Base-by-base conservation (phyloP, 768 basidiomycete species). In the Trametes punicea region DNA sequence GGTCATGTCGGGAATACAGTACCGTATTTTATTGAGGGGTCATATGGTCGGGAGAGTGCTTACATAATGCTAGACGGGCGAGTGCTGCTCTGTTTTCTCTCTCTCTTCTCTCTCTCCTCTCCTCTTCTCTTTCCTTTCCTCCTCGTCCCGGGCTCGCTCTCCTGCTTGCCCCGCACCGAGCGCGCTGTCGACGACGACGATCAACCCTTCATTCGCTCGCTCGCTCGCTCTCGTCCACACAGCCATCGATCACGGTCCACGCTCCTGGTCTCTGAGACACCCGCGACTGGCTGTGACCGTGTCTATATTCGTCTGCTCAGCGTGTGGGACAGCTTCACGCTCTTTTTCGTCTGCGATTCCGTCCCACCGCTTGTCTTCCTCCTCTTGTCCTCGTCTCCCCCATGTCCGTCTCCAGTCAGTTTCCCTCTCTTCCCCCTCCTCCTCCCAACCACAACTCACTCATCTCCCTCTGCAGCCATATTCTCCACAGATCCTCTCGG, bases 51-150 rank as follows among this genome's bases (percentile, higher is more conserved):
- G 27, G 39, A 18, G 39, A 13, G 29, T 48, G 55, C 55, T 56
- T 56, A 56, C 40, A 25, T 56, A 56, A 56, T 29, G 15, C 4
- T 34, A 10, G n/a, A n/a, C n/a, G 29, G n/a, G 31, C 29, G 33
- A 36, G 20, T 27, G 36, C 38, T 38, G 41, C 21, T 36, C 29
- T 49, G 29, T 10, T 26, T 34, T 21, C 25, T 33, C 25, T 6
- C 25, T 30, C 4, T 31, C 53, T 29, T 30, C 44, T 9, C 31
- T 20, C 5, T 40, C 34, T 15, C n/a, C n/a, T 27, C 15, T 18
- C 9, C 34, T 26, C 4, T 27, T 13, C 2, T 27, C 30, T 13
- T 39, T 27, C 21, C 41, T 42, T 26, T 51, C 4, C 39, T 40
- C 39, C 16, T 6, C 9, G 39, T 18, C 5, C n/a, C 39, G 15